Evolutionary conservation across 2,329 filamentous ascomycete genomes (phyloP), one percentile per base, ranked within the genome.

Genomic region (Cladobotryum mycophilum): DNA sequence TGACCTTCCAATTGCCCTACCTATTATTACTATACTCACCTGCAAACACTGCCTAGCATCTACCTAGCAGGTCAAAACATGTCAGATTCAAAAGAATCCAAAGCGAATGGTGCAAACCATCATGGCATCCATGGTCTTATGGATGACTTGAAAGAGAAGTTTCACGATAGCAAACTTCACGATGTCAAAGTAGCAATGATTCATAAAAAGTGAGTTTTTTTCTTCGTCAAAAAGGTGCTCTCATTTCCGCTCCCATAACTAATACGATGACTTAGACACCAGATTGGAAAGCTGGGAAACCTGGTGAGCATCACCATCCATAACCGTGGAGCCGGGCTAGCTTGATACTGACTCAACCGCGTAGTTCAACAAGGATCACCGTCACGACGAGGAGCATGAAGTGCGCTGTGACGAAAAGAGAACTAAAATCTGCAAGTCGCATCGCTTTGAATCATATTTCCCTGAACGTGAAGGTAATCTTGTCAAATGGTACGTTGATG

Each of bases 401-500:
- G 77, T 92, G 67, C 75, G 69, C 9, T 92, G 88, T 41, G 92
- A 97, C 65, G 79, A 79, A 12, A 96, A 96, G 72, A 81, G 93
- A 52, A 80, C 77, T 17, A 77, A 72, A 14, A 85, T 93, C 45
- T 77, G 79, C 57, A 80, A 92, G 52, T 77, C 80, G 13, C 84
- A 97, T 64, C 84, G 92, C 40, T 97, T 90, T 72, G 67, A 86
- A n/a, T 95, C 89, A 4, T 99, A 88, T 70, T 95, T 95, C 36
- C 92, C 92, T 0, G 85, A 92, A 65, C 83, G 85, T 41, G 84
- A 92, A 11, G 86, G 85, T 25, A 96, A 97, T 67, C 76, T 87
- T 52, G 77, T 93, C 65, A 97, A 97, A 73, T 99, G 92, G 91
- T 97, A 96, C 69, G 89, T 97, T 11, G 93, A 97, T 65, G 93